Evolutionary conservation across 148 eudicot species (phyloP).

Genomic region (Tetragonia tetragonoides): DNA sequence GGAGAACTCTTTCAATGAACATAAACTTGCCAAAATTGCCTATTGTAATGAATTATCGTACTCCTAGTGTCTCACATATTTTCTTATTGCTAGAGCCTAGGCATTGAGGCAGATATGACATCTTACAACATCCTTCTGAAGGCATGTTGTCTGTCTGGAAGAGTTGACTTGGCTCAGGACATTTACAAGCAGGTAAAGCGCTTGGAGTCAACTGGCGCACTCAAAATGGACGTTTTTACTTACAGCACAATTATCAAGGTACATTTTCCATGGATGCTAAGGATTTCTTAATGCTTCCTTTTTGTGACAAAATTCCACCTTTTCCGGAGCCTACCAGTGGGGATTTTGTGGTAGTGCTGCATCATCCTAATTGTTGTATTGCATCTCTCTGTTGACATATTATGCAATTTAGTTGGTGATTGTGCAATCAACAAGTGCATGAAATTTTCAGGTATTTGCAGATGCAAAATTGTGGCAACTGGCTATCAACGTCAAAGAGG

Average conservation of each 20-base stretch:
- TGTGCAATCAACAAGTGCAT: conserved; percentile 26
- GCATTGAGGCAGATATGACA: conserved; percentile 71
- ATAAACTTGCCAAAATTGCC: background rate
- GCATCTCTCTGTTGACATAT: conserved; percentile 5
- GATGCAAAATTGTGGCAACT: conserved; percentile 88
- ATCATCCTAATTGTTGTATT: background rate
- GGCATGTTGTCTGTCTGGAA: conserved; percentile 79
- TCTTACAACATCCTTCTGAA: conserved; percentile 89
- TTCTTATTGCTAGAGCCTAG: conserved; percentile 49
- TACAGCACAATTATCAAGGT: conserved; percentile 97
- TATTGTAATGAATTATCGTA: background rate
- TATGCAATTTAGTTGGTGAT: conserved; percentile 11
- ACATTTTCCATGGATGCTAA: conserved; percentile 3
- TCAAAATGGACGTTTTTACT: conserved; percentile 87
- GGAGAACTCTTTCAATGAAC: background rate
- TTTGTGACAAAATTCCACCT: conserved; percentile 12
- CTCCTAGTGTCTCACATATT: conserved; percentile 9
- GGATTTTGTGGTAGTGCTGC: background rate
- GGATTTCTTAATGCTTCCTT: background rate
- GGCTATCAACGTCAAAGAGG: conserved; percentile 88
- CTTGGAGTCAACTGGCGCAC: conserved; percentile 62
- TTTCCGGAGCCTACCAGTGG: background rate
- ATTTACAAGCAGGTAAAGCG: conserved; percentile 58
- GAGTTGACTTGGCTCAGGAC: conserved; percentile 91
- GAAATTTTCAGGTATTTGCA: conserved; percentile 71